These are phyloP conservation scores for Garcia nutans DNA, from an alignment of 345 rosid genomes.

Conservation along the genomic window DNA sequence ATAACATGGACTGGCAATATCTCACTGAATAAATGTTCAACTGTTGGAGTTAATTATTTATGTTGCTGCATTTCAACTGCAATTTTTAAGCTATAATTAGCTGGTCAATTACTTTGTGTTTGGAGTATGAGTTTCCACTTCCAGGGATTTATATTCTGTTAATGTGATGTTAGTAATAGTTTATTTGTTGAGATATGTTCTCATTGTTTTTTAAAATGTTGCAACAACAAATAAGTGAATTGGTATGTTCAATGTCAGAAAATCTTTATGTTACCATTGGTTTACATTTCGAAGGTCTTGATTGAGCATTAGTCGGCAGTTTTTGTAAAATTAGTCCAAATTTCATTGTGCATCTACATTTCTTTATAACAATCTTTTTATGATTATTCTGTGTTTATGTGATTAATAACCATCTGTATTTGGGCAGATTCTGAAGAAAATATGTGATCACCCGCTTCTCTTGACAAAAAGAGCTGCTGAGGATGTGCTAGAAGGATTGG, in stretches of 20 bases:
- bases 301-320: no score
- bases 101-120: not conserved
- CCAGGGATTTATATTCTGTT: not conserved
- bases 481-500: slow-evolving; percentile 93
- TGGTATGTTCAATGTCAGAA: not conserved
- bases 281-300: no score
- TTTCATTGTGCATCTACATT: not conserved
- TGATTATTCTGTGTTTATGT: slow-evolving; percentile 2
- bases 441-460: slow-evolving; percentile 77
- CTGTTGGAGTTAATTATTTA: not conserved
- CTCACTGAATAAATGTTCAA: no score
- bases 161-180: not conserved
- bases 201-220: not conserved
- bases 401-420: slow-evolving; percentile 17
- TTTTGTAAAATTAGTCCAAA: no score
- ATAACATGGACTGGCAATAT: no score
- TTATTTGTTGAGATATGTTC: not conserved
- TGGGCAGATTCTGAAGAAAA: slow-evolving; percentile 91
- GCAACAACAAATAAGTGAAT: not conserved
- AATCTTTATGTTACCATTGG: not conserved
- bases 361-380: not conserved
- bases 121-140: not conserved
- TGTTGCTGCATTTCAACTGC: not conserved
- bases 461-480: slow-evolving; percentile 83
- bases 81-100: not conserved